A percentile compares a stretch with the other conserved stretches of the same genome.
Evolutionary conservation across 2,329 filamentous ascomycete genomes (phyloP).

Genomic region (Aspergillus sp.): DNA sequence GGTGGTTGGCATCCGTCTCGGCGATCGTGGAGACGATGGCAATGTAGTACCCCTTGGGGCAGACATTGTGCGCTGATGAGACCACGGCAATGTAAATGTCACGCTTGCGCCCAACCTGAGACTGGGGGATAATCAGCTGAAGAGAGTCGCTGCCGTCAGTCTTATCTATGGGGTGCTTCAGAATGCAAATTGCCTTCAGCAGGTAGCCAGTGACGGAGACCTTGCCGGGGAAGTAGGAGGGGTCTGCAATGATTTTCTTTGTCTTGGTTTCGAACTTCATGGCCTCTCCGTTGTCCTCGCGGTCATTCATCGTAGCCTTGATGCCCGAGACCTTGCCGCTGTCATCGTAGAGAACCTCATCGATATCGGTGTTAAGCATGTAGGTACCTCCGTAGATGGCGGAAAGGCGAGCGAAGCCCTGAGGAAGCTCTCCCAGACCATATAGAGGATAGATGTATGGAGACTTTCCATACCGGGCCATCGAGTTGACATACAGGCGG

Average conservation of each 20-base stretch:
- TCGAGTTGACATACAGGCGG: conserved; percentile 93
- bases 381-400: conserved; percentile 99
- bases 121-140: conserved; percentile 97
- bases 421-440: conserved; percentile 92
- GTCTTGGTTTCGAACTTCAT: conserved; percentile 97
- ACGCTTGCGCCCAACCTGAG: conserved; percentile 96
- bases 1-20: conserved; percentile 87
- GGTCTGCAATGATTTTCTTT: conserved; percentile 93
- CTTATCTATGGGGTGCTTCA: conserved; percentile 90
- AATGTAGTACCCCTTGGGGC: conserved; percentile 98
- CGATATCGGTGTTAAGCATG: conserved; percentile 95
- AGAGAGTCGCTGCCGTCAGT: conserved; percentile 86
- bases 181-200: conserved; percentile 93
- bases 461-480: conserved; percentile 95
- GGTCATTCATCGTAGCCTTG: conserved; percentile 93
- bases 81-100: conserved; percentile 97
- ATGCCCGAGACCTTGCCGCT: conserved; percentile 86
- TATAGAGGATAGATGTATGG: conserved; percentile 99
- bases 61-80: conserved; percentile 94
- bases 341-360: conserved; percentile 80
- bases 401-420: conserved; percentile 94
- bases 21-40: conserved; percentile 98
- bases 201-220: conserved; percentile 84
- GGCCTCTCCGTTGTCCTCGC: conserved; percentile 67
- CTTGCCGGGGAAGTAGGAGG: conserved; percentile 93